phyloP scores from a whole-genome alignment of 352 stramenopile species.

The Globisporangium polare region DNA sequence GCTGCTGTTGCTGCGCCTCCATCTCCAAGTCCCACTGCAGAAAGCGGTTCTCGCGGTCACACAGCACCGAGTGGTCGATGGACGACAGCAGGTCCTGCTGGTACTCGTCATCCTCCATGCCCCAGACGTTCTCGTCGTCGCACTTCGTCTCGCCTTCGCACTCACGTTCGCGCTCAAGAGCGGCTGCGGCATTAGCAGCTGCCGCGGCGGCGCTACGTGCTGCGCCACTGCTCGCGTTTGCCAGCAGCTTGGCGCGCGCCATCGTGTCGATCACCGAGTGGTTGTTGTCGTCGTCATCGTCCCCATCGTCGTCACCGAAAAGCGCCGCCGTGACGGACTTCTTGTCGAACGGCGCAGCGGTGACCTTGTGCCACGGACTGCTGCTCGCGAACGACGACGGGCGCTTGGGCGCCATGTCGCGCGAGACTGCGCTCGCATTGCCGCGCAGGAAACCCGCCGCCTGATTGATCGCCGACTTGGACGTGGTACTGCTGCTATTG shows the following conservation, averaged over 20 bases:
- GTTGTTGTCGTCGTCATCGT: slow-evolving; percentile 22
- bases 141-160: slow-evolving; percentile 30
- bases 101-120: slow-evolving; percentile 66
- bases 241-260: slow-evolving; percentile 29
- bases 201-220: slow-evolving; percentile 12
- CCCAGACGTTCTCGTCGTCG: slow-evolving; percentile 65
- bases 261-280: slow-evolving; percentile 19
- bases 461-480: slow-evolving; percentile 9
- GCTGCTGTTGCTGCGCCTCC: slow-evolving; percentile 32
- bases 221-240: slow-evolving; percentile 8
- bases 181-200: slow-evolving; percentile 18
- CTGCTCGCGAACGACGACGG: slow-evolving; percentile 2
- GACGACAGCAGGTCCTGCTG: slow-evolving; percentile 68
- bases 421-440: slow-evolving; percentile 5
- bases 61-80: slow-evolving; percentile 77
- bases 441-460: slow-evolving; percentile 16
- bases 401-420: slow-evolving; percentile 13
- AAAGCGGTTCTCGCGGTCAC: slow-evolving; percentile 80
- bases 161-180: slow-evolving; percentile 13
- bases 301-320: slow-evolving; percentile 44
- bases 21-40: slow-evolving; percentile 71
- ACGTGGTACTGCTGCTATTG: slow-evolving; percentile 18
- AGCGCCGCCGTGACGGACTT: slow-evolving; percentile 50
- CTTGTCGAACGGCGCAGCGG: slow-evolving; percentile 24
- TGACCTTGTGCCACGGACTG: slow-evolving; percentile 15